Conservation (phyloP, 495 filamentous ascomycete genomes). For the Xylaria curta region DNA sequence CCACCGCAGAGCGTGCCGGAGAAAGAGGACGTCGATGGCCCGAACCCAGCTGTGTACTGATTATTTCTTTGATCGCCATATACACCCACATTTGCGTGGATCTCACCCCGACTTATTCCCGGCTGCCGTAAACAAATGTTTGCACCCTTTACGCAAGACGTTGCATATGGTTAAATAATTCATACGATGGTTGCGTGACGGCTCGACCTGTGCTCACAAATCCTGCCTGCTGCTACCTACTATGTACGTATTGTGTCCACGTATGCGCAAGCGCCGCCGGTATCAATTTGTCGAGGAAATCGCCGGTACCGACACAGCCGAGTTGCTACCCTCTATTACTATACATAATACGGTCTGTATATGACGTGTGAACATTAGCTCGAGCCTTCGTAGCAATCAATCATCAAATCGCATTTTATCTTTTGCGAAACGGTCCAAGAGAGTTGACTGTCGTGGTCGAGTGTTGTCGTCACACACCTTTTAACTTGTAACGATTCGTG, state of each 20-base stretch:
- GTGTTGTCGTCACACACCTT: background rate
- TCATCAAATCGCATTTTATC: background rate
- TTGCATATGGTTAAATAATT: slow-evolving; percentile 5
- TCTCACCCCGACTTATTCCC: slow-evolving; percentile 19
- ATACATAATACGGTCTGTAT: background rate
- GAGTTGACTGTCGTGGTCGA: background rate
- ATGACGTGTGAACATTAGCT: background rate
- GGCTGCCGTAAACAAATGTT: background rate
- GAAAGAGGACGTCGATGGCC: background rate
- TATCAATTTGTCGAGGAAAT: background rate
- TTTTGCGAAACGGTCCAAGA: background rate
- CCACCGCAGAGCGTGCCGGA: background rate
- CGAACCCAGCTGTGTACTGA: background rate
- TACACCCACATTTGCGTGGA: background rate
- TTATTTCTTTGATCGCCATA: slow-evolving; percentile 13
- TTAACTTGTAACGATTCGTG: slow-evolving; percentile 12
- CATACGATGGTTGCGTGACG: slow-evolving; percentile 17
- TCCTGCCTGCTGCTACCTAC: background rate
- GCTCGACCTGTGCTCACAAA: background rate
- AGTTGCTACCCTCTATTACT: background rate
- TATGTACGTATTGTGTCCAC: background rate
- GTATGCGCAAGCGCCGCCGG: slow-evolving; percentile 5
- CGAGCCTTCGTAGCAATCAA: background rate
- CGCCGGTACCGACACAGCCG: slow-evolving; percentile 5
- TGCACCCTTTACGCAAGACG: background rate